A percentile compares a stretch with the other conserved stretches of the same genome.
These are phyloP conservation scores for Diaporthe amygdali DNA, from an alignment of 2,329 filamentous ascomycete genomes.

Conservation along the genomic window DNA sequence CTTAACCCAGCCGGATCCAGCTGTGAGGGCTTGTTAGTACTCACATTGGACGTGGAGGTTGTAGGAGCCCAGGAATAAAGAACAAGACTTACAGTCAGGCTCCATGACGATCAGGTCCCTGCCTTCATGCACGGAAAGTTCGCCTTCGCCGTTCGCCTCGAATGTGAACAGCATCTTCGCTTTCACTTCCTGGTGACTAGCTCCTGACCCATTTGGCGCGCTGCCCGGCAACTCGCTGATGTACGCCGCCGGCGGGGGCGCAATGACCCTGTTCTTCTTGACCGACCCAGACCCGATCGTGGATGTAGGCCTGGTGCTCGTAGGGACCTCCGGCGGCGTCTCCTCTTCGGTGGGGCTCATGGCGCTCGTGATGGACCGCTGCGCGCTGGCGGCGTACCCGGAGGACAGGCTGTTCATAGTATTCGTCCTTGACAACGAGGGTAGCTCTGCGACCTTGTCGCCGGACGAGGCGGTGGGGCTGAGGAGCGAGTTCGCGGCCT, in stretches of 20 bases:
- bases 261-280: conserved; percentile 77
- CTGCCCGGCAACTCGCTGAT: conserved; percentile 69
- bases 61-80: background rate
- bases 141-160: conserved; percentile 79
- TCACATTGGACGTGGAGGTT: conserved; percentile 11
- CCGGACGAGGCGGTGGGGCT: conserved; percentile 48
- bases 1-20: conserved; percentile 91
- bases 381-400: conserved; percentile 80
- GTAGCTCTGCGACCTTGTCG: conserved; percentile 61
- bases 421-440: conserved; percentile 76
- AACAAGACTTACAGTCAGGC: conserved; percentile 76
- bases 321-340: conserved; percentile 46
- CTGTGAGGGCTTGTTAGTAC: conserved; percentile 52
- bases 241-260: conserved; percentile 85
- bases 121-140: conserved; percentile 81
- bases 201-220: conserved; percentile 47
- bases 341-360: conserved; percentile 59
- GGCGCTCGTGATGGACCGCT: conserved; percentile 74
- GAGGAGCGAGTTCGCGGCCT: conserved; percentile 69
- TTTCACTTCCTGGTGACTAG: conserved; percentile 48
- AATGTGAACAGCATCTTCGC: conserved; percentile 93
- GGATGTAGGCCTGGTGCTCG: conserved; percentile 39
- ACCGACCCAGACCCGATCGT: conserved; percentile 37
- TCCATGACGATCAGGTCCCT: conserved; percentile 80
- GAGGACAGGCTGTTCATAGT: conserved; percentile 92